Conservation (phyloP, 2,329 filamentous ascomycete species). For the Coniochaeta prunicola region DNA sequence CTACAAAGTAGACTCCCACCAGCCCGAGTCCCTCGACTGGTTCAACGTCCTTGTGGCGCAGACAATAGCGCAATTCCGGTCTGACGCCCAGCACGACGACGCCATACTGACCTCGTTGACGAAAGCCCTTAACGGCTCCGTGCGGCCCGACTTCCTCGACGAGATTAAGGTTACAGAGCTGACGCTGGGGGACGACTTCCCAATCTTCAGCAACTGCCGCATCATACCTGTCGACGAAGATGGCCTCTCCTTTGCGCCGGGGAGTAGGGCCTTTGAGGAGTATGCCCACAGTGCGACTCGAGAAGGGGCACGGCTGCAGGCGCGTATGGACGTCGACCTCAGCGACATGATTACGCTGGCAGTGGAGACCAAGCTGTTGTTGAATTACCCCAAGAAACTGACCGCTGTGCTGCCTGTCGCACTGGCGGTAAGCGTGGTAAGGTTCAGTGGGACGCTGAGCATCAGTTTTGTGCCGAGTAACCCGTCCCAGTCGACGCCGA, state of each 20-base stretch:
- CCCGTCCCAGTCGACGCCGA: slow-evolving; percentile 61
- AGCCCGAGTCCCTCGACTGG: slow-evolving; percentile 96
- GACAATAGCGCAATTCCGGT: slow-evolving; percentile 90
- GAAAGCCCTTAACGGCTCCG: slow-evolving; percentile 77
- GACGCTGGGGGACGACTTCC: slow-evolving; percentile 91
- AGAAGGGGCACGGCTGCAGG: slow-evolving; percentile 74
- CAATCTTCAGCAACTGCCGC: slow-evolving; percentile 96
- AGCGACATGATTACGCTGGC: slow-evolving; percentile 94
- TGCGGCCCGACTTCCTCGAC: slow-evolving; percentile 84
- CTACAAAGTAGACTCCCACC: slow-evolving; percentile 92
- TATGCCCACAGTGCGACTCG: slow-evolving; percentile 40
- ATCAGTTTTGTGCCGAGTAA: slow-evolving; percentile 85
- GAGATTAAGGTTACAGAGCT: slow-evolving; percentile 92
- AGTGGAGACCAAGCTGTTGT: slow-evolving; percentile 84
- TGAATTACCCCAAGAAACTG: slow-evolving; percentile 89
- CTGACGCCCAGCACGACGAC: slow-evolving; percentile 86
- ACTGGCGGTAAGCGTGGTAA: slow-evolving; percentile 80
- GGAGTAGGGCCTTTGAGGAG: slow-evolving; percentile 37
- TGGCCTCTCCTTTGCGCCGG: slow-evolving; percentile 48
- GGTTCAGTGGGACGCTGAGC: slow-evolving; percentile 90
- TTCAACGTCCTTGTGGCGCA: slow-evolving; percentile 97
- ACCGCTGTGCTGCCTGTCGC: slow-evolving; percentile 89
- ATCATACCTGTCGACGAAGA: slow-evolving; percentile 88
- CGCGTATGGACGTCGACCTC: slow-evolving; percentile 92
- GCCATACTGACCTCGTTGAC: slow-evolving; percentile 81